phyloP scores from a whole-genome alignment of 495 filamentous ascomycete species.

The Trichoderma orchidacearum region DNA sequence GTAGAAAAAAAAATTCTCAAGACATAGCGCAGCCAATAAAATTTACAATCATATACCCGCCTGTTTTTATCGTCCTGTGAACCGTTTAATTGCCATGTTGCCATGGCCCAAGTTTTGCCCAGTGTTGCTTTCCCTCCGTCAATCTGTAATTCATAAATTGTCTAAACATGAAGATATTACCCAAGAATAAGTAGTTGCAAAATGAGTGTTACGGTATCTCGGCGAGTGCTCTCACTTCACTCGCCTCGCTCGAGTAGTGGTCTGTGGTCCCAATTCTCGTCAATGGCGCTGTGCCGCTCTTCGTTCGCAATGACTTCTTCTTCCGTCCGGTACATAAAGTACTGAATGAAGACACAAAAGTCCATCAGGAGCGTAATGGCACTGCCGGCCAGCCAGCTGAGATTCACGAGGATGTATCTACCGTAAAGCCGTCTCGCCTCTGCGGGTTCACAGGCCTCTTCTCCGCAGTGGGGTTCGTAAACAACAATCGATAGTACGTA shows the following conservation, averaged over 20 bases:
- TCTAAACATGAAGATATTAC: too few relatives aligned
- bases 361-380: constrained; percentile 77
- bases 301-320: constrained; percentile 9
- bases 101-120: not conserved
- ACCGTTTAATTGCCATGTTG: not conserved
- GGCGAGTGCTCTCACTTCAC: constrained; percentile 5
- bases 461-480: constrained; percentile 51
- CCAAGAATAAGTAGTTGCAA: not conserved
- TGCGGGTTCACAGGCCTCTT: constrained; percentile 33
- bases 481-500: constrained; percentile 88
- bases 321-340: constrained; percentile 57
- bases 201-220: not conserved
- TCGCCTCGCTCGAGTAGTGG: constrained; percentile 23
- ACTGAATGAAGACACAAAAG: constrained; percentile 76
- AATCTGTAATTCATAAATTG: not conserved
- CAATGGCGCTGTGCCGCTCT: constrained; percentile 7
- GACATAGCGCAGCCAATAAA: not conserved
- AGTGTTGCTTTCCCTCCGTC: not conserved
- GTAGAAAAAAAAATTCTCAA: not conserved
- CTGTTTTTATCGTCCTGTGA: not conserved
- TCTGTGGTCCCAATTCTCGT: constrained; percentile 17
- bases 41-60: not conserved
- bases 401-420: constrained; percentile 72
- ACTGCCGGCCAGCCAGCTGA: constrained; percentile 81
- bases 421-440: constrained; percentile 50